Evolutionary conservation across 805 yeast genomes (phyloP), one percentile per base, ranked within the genome.

Genomic region (Monosporozyma solicola): DNA sequence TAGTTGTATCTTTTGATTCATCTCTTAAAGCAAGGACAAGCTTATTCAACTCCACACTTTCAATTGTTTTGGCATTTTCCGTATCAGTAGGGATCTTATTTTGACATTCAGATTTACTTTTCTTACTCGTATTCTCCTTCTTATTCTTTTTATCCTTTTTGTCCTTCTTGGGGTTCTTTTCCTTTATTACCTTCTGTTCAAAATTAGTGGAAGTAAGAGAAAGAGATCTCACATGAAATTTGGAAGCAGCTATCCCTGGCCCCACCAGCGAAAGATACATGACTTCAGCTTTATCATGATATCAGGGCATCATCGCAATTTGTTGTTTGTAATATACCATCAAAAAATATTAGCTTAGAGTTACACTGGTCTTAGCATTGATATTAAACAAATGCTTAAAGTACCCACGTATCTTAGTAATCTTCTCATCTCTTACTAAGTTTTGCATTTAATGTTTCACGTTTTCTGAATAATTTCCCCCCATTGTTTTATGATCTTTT

Each of bases 121-220:
- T 49, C 32, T 46, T 47, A 33, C 41, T 31, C 33, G 20, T 20
- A 20, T 20, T 20, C 20, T 20, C 20, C 20, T 20, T 20, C 20
- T 20, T 20, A 20, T 27, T 27, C 29, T 43, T 22, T 27, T 47
- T 47, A 6, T 54, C 52, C 16, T 47, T 37, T 31, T 47, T 53
- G 3, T n/a, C 41, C 54, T 55, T 57, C 58, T 57, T 57, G 47
- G 47, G 48, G 24, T 52, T 58, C 53, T 52, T 54, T 35, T 41
- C 50, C 50, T 41, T 51, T 39, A 45, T 51, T 25, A 22, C 25
- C 32, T 35, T 50, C 15, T 15, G 46, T 54, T 51, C 35, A 27
- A 5, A 27, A 5, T 7, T 27, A 27, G 29, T 27, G 7, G 29
- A 27, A 27, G 29, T 27, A 7, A 27, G 29, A 5, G 29, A 27